Conservation (phyloP, 805 yeast species). For the Teunomyces funiuensis region DNA sequence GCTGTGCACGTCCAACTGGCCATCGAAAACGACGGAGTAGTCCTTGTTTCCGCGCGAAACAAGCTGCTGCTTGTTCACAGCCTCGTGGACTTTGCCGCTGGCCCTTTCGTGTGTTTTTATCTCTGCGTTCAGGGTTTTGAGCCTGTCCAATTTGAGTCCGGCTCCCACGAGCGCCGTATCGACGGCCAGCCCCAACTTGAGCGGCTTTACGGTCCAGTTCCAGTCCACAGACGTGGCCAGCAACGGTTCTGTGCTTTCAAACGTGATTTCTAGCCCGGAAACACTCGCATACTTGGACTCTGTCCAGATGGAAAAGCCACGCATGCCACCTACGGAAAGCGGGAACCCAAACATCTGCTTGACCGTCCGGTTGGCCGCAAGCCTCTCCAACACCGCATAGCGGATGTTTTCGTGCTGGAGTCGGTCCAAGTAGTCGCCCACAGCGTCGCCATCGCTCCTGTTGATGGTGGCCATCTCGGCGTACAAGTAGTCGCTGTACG, state of each 20-base stretch:
- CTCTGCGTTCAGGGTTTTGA: slow-evolving; percentile 11
- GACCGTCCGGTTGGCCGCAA: slow-evolving; percentile 20
- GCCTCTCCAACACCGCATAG: slow-evolving; percentile 26
- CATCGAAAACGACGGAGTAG: slow-evolving; percentile 26
- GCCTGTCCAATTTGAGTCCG: slow-evolving; percentile 26
- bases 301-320: slow-evolving; percentile 27
- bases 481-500: slow-evolving; percentile 14
- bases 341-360: slow-evolving; percentile 32
- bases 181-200: slow-evolving; percentile 18
- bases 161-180: slow-evolving; percentile 20
- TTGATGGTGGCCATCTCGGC: slow-evolving; percentile 17
- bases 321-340: slow-evolving; percentile 15
- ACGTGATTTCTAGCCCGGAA: slow-evolving; percentile 27
- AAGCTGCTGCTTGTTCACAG: slow-evolving; percentile 6
- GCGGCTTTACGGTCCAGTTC: slow-evolving; percentile 29
- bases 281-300: slow-evolving; percentile 29
- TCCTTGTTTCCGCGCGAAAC: slow-evolving; percentile 13
- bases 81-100: slow-evolving; percentile 29
- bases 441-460: slow-evolving; percentile 6
- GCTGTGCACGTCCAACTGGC: slow-evolving; percentile 23
- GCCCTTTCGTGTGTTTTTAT: slow-evolving; percentile 14
- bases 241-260: slow-evolving; percentile 10
- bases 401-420: slow-evolving; percentile 24
- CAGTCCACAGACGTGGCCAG: slow-evolving; percentile 7
- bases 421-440: slow-evolving; percentile 12